Evolutionary conservation across 139 green algal species (phyloP).

Genomic region (Chlorella vulgaris): DNA sequence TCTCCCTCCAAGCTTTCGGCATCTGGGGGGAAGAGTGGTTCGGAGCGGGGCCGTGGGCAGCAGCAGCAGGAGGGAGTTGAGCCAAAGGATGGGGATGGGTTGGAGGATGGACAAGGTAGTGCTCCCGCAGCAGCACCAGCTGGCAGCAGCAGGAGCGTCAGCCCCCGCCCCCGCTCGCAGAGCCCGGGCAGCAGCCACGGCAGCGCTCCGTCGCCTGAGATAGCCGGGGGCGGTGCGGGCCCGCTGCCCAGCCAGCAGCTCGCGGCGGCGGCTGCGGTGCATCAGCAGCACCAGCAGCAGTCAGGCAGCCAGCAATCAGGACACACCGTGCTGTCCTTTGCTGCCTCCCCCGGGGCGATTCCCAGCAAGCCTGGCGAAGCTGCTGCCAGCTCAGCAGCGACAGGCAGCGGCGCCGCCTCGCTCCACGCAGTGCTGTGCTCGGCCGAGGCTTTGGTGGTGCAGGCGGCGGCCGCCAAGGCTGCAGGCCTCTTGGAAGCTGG

Average conservation of each 20-base stretch:
- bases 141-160: neutral
- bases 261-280: neutral
- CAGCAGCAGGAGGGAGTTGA: neutral
- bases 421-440: slow-evolving; percentile 11
- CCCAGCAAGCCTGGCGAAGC: neutral
- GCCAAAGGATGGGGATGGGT: neutral
- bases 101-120: neutral
- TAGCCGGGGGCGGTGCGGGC: too few relatives aligned
- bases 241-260: too few relatives aligned
- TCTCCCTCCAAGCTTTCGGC: neutral
- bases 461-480: slow-evolving; percentile 8
- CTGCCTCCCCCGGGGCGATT: neutral
- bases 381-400: neutral
- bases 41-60: neutral
- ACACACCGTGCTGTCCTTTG: slow-evolving; percentile 14
- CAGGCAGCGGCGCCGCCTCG: slow-evolving; percentile 1
- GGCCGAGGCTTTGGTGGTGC: slow-evolving; percentile 16
- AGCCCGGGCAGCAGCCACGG: slow-evolving; percentile 15
- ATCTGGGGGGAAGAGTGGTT: neutral
- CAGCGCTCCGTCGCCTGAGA: slow-evolving; percentile 9
- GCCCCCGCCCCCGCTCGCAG: neutral
- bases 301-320: neutral
- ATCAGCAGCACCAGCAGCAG: slow-evolving; percentile 12
- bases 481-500: slow-evolving; percentile 43
- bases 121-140: neutral